phyloP scores from a whole-genome alignment of 805 yeast species.

The Komagataella mondaviorum region DNA sequence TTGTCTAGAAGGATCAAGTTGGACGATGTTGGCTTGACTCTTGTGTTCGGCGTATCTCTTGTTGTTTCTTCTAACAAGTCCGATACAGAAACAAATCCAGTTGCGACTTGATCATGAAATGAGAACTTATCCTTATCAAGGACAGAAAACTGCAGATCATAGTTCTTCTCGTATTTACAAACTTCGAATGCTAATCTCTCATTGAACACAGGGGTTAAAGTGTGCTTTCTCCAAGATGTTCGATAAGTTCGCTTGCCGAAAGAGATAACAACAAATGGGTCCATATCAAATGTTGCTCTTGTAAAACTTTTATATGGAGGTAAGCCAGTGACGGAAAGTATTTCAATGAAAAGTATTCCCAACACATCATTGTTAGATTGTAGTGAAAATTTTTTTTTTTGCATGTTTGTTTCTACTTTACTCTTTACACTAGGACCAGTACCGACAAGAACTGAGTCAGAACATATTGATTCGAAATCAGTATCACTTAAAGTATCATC shows the following conservation, averaged over 20 bases:
- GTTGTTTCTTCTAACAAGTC: background rate
- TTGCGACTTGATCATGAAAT: slow-evolving; percentile 72
- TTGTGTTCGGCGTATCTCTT: background rate
- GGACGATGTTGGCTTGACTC: background rate
- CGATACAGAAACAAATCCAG: slow-evolving; percentile 37
- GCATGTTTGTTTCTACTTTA: slow-evolving; percentile 10
- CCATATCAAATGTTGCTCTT: slow-evolving; percentile 83
- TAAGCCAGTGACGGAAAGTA: slow-evolving; percentile 57
- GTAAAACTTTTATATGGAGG: slow-evolving; percentile 68
- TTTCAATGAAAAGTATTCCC: slow-evolving; percentile 72
- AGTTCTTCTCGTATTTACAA: slow-evolving; percentile 48
- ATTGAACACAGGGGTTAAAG: slow-evolving; percentile 69
- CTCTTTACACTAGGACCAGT: slow-evolving; percentile 4
- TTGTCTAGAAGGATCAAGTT: background rate
- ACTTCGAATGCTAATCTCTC: slow-evolving; percentile 75
- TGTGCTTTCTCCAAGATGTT: slow-evolving; percentile 76
- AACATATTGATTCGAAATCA: background rate
- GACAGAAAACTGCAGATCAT: slow-evolving; percentile 55
- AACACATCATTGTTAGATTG: slow-evolving; percentile 23
- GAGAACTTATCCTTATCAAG: slow-evolving; percentile 79
- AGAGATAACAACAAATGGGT: slow-evolving; percentile 86
- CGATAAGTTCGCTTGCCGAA: slow-evolving; percentile 82
- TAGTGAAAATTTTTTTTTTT: slow-evolving; percentile 12
- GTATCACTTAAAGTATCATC: background rate
- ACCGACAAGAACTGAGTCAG: background rate